A percentile compares a stretch with the other conserved stretches of the same genome.
Evolutionary conservation across 2,329 filamentous ascomycete species (phyloP).

Genomic region (Domatiomyces globalis): DNA sequence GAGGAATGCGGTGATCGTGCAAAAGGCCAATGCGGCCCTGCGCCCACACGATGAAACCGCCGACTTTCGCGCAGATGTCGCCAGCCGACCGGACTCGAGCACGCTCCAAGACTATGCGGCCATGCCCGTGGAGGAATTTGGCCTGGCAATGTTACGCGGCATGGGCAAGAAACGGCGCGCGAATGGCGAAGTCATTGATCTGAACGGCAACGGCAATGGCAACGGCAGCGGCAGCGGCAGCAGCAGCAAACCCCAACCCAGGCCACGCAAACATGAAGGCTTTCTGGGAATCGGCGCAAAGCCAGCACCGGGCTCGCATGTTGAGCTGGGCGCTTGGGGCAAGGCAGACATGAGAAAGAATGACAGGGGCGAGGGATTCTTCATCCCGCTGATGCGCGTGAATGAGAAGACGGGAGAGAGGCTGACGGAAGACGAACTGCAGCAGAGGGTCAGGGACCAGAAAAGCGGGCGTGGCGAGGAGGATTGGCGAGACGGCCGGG

Average conservation of each 20-base stretch:
- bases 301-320: slow-evolving; percentile 36
- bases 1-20: slow-evolving; percentile 41
- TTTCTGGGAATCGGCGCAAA: slow-evolving; percentile 82
- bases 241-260: slow-evolving; percentile 29
- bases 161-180: slow-evolving; percentile 79
- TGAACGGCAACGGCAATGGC: slow-evolving; percentile 26
- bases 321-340: slow-evolving; percentile 70
- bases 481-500: slow-evolving; percentile 32
- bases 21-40: slow-evolving; percentile 17
- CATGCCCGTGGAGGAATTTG: slow-evolving; percentile 89
- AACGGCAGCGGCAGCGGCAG: slow-evolving; percentile 24
- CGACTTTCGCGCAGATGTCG: slow-evolving; percentile 56
- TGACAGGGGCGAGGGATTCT: slow-evolving; percentile 37
- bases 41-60: slow-evolving; percentile 33
- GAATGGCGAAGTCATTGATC: slow-evolving; percentile 35
- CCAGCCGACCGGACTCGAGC: slow-evolving; percentile 57
- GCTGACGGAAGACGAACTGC: slow-evolving; percentile 48
- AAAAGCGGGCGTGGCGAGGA: slow-evolving; percentile 31
- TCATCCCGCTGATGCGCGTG: slow-evolving; percentile 47
- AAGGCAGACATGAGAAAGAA: slow-evolving; percentile 43
- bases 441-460: slow-evolving; percentile 36
- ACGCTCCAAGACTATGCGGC: slow-evolving; percentile 73
- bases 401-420: slow-evolving; percentile 50
- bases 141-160: slow-evolving; percentile 71
- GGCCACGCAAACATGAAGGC: slow-evolving; percentile 54